Percentiles rank a stretch among this genome's conserved stretches.
Conservation (phyloP, 108 stramenopile genomes). For the Epithemia pelagica region DNA sequence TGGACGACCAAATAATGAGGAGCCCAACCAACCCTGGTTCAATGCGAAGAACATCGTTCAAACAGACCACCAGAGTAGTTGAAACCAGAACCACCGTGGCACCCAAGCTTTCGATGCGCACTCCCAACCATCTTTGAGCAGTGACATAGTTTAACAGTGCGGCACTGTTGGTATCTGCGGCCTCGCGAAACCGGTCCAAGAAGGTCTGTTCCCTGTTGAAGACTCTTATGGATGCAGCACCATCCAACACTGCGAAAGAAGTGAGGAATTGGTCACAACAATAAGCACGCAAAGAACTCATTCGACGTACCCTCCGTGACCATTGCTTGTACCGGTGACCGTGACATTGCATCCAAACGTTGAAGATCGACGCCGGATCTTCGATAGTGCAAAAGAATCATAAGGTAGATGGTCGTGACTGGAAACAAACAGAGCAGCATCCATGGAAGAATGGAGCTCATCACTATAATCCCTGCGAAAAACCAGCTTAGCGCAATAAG, state of each 20-base stretch:
- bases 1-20: conserved; percentile 65
- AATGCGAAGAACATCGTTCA: conserved; percentile 44
- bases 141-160: conserved; percentile 75
- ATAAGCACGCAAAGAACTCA: neutral
- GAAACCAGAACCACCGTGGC: conserved; percentile 56
- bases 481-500: conserved; percentile 64
- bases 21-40: conserved; percentile 73
- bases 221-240: conserved; percentile 63
- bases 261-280: neutral
- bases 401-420: conserved; percentile 40
- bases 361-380: conserved; percentile 74
- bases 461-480: conserved; percentile 47
- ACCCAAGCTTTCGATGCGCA: conserved; percentile 78
- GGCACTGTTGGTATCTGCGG: conserved; percentile 47
- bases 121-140: conserved; percentile 79
- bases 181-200: conserved; percentile 33
- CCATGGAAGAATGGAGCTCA: conserved; percentile 70
- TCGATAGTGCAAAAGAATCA: conserved; percentile 64
- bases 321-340: conserved; percentile 77
- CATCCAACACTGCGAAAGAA: conserved; percentile 44
- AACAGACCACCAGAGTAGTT: conserved; percentile 42
- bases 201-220: conserved; percentile 60
- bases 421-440: conserved; percentile 48
- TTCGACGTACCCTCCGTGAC: conserved; percentile 43
- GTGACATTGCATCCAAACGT: conserved; percentile 66